A percentile compares a stretch with the other conserved stretches of the same genome.
These are phyloP conservation scores for Lachancea kluyveri DNA, from an alignment of 805 yeast species.

Conservation along the genomic window DNA sequence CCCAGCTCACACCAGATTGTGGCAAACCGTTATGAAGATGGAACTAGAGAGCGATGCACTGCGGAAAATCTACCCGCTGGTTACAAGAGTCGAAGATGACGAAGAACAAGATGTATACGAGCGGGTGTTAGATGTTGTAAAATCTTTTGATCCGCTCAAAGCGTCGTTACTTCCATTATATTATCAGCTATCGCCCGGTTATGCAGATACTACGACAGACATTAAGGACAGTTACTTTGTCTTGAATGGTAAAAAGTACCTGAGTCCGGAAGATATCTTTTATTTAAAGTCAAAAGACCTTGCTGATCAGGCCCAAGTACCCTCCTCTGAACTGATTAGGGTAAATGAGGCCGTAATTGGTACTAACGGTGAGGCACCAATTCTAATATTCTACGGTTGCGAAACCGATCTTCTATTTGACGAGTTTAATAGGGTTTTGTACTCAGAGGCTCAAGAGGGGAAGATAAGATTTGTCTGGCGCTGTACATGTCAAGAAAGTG, in stretches of 20 bases:
- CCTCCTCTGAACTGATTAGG: conserved; percentile 18
- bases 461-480: conserved; percentile 74
- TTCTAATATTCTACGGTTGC: conserved; percentile 64
- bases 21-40: conserved; percentile 4
- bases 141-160: conserved; percentile 5
- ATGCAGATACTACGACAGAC: conserved; percentile 1
- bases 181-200: conserved; percentile 15
- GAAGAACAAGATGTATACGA: conserved; percentile 8
- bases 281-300: conserved; percentile 61
- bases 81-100: conserved; percentile 5
- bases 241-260: conserved; percentile 35
- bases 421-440: conserved; percentile 52
- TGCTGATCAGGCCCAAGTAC: conserved; percentile 14
- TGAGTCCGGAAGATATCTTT: conserved; percentile 67
- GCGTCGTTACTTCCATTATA: conserved; percentile 16
- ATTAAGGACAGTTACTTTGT: conserved; percentile 21
- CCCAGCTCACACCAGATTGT: conserved; percentile 4
- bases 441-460: conserved; percentile 52
- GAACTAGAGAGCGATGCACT: conserved; percentile 1
- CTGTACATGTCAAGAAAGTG: conserved; percentile 39
- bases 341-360: conserved; percentile 68
- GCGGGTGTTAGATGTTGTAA: conserved; percentile 2
- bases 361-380: conserved; percentile 38
- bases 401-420: conserved; percentile 43
- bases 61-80: conserved; percentile 4